Base-by-base conservation (phyloP, 2,329 filamentous ascomycete genomes). In the Verticillium tricorpus region DNA sequence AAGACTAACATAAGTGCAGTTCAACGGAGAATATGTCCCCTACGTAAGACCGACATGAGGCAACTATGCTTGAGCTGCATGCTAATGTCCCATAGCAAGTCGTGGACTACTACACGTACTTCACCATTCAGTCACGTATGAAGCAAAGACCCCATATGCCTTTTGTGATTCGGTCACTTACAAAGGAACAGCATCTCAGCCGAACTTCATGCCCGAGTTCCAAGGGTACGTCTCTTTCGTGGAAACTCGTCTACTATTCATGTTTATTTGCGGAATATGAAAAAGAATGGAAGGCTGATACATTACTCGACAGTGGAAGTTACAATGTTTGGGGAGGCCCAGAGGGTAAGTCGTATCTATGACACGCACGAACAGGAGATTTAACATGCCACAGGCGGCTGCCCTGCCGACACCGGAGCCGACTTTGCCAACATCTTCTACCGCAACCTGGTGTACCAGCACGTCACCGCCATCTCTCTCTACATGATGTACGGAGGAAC, bases 401-500 rank as follows among this genome's bases (percentile, higher is more conserved):
- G 84, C 55, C 76, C 80, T 0, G 73, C 73, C 2, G 80, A 85
- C 54, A 85, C 83, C 19, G 83, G 83, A 1, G 77, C 81, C 0
- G 82, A 86, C 56, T 89, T 86, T 65, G 85, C 83, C 1, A 88
- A 88, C 61, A 70, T 89, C 4, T 89, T 86, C 72, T 89, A 89
- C 69, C 78, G 85, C 12, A 82, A 88, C 68, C 80, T 87, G 60
- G 82, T 89, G 31, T 83, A 79, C 31, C 82, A 89, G 66, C 77
- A 83, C 1, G 80, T 87, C 3, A 85, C 84, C 0, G 84, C 83
- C 0, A 80, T 88, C 60, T 86, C 80, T 34, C 71, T 89, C 2
- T 89, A 89, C 69, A 89, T 89, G 85, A 73, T 86, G 59, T 89
- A 82, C 59, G 86, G 86, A 4, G 86, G 86, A 2, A 89, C 86